Conservation (phyloP, 208 protist genomes). For the Perkinsela sp. region DNA sequence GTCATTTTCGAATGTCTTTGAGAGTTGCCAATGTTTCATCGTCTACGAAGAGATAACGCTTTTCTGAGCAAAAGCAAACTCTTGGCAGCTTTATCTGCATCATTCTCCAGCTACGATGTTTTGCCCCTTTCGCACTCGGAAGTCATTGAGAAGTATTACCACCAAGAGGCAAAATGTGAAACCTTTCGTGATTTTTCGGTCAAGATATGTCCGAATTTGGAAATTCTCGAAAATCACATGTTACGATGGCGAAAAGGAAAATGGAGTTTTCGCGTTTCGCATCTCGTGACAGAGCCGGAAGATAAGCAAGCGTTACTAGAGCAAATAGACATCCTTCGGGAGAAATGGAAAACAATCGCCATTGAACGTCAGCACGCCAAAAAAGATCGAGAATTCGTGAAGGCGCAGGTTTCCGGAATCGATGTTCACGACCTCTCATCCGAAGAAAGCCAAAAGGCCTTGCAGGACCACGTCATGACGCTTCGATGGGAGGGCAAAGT, state of each 20-base stretch:
- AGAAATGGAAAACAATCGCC: background rate
- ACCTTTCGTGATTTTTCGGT: background rate
- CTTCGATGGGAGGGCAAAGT: background rate
- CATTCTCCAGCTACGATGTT: background rate
- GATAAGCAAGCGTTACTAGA: background rate
- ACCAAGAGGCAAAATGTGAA: background rate
- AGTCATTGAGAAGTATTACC: background rate
- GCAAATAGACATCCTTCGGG: background rate
- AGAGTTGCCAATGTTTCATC: too few species aligned
- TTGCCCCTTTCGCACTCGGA: background rate
- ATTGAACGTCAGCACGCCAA: background rate
- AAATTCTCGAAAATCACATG: background rate
- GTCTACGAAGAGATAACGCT: too few species aligned
- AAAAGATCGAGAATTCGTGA: background rate
- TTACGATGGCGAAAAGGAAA: background rate
- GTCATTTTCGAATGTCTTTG: too few species aligned
- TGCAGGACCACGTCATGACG: background rate
- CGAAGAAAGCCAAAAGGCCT: background rate
- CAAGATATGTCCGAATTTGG: background rate
- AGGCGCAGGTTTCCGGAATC: background rate
- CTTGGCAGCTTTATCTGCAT: too few species aligned
- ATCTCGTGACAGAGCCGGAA: background rate
- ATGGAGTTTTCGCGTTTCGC: background rate
- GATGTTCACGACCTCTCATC: background rate
- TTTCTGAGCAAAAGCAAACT: too few species aligned